These are phyloP conservation scores for Hypomyces perniciosus DNA, from an alignment of 2,329 filamentous ascomycete genomes.

Conservation along the genomic window DNA sequence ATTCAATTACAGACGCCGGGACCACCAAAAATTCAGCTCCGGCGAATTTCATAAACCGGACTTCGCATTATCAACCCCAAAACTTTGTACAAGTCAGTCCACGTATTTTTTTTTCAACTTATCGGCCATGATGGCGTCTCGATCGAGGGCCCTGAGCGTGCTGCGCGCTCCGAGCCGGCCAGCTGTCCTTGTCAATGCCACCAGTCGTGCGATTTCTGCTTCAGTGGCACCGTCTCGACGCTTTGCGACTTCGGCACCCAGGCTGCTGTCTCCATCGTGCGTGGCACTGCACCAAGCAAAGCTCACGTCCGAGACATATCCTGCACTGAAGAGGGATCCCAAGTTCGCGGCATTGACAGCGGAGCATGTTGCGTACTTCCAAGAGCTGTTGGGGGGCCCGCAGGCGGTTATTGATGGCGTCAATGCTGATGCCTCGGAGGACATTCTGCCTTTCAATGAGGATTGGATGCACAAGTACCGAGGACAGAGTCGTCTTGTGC, in stretches of 20 bases:
- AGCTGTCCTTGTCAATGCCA: conserved; percentile 3
- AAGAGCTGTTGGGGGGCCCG: conserved; percentile 68
- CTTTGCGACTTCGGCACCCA: conserved; percentile 26
- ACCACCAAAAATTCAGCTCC: background rate
- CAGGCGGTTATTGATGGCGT: conserved; percentile 76
- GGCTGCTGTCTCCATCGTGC: conserved; percentile 21
- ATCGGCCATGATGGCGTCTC: conserved; percentile 15
- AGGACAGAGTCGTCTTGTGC: conserved; percentile 78
- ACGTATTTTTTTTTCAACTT: background rate
- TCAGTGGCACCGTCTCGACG: conserved; percentile 15
- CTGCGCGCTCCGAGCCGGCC: conserved; percentile 14
- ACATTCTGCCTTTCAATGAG: conserved; percentile 86
- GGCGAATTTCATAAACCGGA: no score
- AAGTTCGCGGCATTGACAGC: conserved; percentile 67
- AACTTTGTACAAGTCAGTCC: no score
- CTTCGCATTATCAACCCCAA: no score
- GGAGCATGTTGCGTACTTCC: conserved; percentile 80
- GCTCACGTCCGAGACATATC: conserved; percentile 82
- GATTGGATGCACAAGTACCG: conserved; percentile 99
- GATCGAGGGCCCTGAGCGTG: conserved; percentile 14
- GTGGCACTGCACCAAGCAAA: conserved; percentile 35
- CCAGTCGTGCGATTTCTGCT: background rate
- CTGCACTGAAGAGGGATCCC: conserved; percentile 71
- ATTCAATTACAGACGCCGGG: background rate
- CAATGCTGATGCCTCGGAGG: conserved; percentile 59